Evolutionary conservation across 2,329 filamentous ascomycete species (phyloP).

Genomic region (Metarhizium sp.): DNA sequence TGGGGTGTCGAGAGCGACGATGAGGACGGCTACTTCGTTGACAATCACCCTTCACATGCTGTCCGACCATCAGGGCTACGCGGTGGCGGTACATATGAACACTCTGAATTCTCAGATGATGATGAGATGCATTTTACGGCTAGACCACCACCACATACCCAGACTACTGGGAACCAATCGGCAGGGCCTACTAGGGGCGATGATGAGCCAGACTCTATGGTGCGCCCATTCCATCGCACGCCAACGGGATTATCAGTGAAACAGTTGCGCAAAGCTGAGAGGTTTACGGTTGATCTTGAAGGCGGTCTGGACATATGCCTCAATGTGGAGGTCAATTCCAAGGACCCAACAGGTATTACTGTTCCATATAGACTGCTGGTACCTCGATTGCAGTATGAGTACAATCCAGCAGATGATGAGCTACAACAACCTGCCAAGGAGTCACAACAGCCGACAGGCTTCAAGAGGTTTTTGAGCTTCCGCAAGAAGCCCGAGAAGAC

Average conservation of each 20-base stretch:
- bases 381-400: conserved; percentile 61
- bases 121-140: conserved; percentile 50
- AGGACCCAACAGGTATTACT: conserved; percentile 81
- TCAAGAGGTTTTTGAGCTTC: conserved; percentile 38
- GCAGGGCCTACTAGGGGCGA: conserved; percentile 5
- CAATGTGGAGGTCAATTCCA: conserved; percentile 80
- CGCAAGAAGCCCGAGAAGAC: conserved; percentile 24
- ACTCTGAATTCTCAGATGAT: conserved; percentile 39
- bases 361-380: conserved; percentile 80
- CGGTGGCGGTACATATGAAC: conserved; percentile 31
- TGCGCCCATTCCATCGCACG: conserved; percentile 51
- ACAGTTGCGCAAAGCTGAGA: conserved; percentile 44
- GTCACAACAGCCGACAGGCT: conserved; percentile 24
- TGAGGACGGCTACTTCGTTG: conserved; percentile 22
- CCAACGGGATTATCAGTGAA: conserved; percentile 60
- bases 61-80: conserved; percentile 23
- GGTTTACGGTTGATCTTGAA: conserved; percentile 62
- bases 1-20: conserved; percentile 39
- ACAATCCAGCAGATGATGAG: conserved; percentile 32
- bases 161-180: conserved; percentile 19
- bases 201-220: conserved; percentile 10
- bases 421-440: conserved; percentile 12
- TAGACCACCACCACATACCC: conserved; percentile 21
- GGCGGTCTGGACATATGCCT: conserved; percentile 78
- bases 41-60: conserved; percentile 12